phyloP scores from a whole-genome alignment of 805 yeast species.

The Maudiozyma serrabonitensis region DNA sequence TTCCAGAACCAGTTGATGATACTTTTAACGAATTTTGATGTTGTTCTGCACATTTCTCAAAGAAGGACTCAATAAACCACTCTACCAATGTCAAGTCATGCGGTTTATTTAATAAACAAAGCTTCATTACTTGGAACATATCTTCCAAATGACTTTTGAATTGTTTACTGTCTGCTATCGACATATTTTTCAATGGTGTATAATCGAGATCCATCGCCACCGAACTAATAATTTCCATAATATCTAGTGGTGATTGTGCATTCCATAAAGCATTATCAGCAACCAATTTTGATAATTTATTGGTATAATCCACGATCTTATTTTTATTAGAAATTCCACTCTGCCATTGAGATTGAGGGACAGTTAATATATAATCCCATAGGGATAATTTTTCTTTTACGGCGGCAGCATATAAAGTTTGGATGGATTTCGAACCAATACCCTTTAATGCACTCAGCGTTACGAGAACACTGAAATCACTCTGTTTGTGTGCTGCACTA shows the following conservation, averaged over 20 bases:
- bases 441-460: conserved; percentile 20
- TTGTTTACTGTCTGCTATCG: conserved; percentile 13
- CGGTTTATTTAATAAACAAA: conserved; percentile 20
- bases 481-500: conserved; percentile 5
- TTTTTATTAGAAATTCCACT: conserved; percentile 13
- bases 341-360: conserved; percentile 12
- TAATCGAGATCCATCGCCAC: conserved; percentile 31
- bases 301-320: conserved; percentile 22
- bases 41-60: conserved; percentile 15
- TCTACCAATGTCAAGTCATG: conserved; percentile 17
- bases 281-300: conserved; percentile 13
- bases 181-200: conserved; percentile 10
- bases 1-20: conserved; percentile 6
- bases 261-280: conserved; percentile 1
- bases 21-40: conserved; percentile 1
- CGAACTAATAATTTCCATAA: conserved; percentile 29
- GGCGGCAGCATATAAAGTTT: conserved; percentile 13
- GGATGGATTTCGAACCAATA: conserved; percentile 16
- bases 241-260: conserved; percentile 27
- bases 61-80: conserved; percentile 28
- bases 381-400: conserved; percentile 9
- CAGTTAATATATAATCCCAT: conserved; percentile 18
- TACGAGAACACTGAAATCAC: conserved; percentile 22
- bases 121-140: conserved; percentile 30
- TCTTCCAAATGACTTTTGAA: conserved; percentile 27